Base-by-base conservation (phyloP, 208 protist species). In the Endotrypanum monterogeii region DNA sequence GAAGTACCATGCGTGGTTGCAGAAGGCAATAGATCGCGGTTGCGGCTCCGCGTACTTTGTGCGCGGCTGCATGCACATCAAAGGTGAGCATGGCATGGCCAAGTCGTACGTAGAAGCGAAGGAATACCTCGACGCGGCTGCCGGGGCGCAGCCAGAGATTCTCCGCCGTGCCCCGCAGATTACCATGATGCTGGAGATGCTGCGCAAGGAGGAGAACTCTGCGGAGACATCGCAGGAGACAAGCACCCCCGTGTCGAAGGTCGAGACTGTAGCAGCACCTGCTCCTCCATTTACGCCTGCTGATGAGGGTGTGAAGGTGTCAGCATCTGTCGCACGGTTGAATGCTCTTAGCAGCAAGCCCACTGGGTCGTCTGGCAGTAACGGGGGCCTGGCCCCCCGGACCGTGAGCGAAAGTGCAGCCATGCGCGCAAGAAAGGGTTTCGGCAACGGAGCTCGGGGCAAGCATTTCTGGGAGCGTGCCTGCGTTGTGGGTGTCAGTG, bases 21-120 rank as follows among this genome's bases (percentile, higher is more conserved):
- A 94, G 56, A 83, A 92, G 81, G 93, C 90, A 35, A 83, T 89
- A 67, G 89, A 93, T 76, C 93, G 93, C 51, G 93, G 93, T 62
- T 91, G 89, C 72, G 93, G 91, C 60, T 89, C 90, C 9, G 93
- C 93, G 18, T 91, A 92, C 80, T 95, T 97, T 84, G 89, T 97
- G 51, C 85, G 89, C 61, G 90, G 86, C 16, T 96, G 86, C 79
- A 94, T 92, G 86, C 82, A 94, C 76, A 82, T 97, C 48, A 89
- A 91, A 66, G 93, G 93, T 39, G 90, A 97, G 71, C 86, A 97
- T 67, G 93, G 91, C 41, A 73, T 86, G 62, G 54, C 68, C 35
- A 92, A 89, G 74, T 94, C 89, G 4, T 94, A 94, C 73, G 73
- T 73, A 68, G 51, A 69, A 39, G 93, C 93, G 20, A 95, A 94